Percentiles rank a stretch among this genome's conserved stretches.
phyloP scores from a whole-genome alignment of 2,329 filamentous ascomycete genomes.

The Rutstroemia sp. region DNA sequence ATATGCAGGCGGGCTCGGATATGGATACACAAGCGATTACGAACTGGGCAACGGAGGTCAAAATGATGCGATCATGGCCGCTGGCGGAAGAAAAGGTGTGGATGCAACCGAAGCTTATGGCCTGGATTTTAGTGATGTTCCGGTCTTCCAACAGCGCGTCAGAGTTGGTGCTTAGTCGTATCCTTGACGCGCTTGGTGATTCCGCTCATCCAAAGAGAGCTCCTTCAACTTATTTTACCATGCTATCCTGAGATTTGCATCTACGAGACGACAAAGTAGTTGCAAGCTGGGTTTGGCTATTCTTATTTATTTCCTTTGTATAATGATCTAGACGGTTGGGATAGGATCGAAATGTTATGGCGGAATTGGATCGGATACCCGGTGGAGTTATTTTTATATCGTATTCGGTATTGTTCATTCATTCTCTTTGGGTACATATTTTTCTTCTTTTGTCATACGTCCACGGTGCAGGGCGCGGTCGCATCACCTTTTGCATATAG shows the following conservation, averaged over 20 bases:
- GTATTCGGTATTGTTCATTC: no score
- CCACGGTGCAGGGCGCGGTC: no score
- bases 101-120: constrained; percentile 13
- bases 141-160: constrained; percentile 17
- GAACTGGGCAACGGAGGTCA: constrained; percentile 15
- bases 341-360: not conserved
- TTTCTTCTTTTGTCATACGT: no score
- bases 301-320: not conserved
- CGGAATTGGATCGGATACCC: not conserved
- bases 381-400: no score
- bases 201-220: no score
- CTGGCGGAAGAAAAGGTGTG: constrained; percentile 11
- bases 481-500: no score
- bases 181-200: not conserved
- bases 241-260: no score
- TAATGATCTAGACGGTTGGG: not conserved
- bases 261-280: no score
- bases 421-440: no score
- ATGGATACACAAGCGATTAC: constrained; percentile 17
- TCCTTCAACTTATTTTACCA: no score
- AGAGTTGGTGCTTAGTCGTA: not conserved
- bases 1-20: constrained; percentile 18
- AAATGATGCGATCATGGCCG: constrained; percentile 8
- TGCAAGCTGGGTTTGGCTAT: not conserved
- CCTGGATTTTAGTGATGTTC: constrained; percentile 22